Percentiles rank a stretch among this genome's conserved stretches.
Conservation (phyloP, 805 yeast genomes). For the Saccharomyces eubayanus region DNA sequence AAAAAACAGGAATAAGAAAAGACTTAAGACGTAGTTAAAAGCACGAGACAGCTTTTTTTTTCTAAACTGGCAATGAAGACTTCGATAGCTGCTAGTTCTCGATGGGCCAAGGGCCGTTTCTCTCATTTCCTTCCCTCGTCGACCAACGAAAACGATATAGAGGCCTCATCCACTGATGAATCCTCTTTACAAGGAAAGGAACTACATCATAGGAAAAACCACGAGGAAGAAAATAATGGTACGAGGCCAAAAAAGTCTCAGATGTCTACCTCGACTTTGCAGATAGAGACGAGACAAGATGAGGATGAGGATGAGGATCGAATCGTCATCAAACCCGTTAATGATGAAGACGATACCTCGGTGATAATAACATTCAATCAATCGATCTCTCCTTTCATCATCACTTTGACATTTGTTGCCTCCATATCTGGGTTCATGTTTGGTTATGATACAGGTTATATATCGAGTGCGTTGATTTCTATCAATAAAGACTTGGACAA, state of each 20-base stretch:
- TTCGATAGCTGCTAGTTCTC: neutral
- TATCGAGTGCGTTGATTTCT: conserved; percentile 84
- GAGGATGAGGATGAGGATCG: conserved; percentile 10
- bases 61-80: neutral
- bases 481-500: conserved; percentile 68
- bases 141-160: neutral
- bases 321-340: conserved; percentile 30
- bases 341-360: conserved; percentile 44
- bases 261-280: neutral
- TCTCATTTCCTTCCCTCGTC: neutral
- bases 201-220: neutral
- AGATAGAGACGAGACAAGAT: neutral
- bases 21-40: neutral
- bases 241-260: neutral
- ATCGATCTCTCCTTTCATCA: conserved; percentile 54
- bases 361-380: conserved; percentile 42
- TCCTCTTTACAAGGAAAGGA: neutral
- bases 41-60: neutral
- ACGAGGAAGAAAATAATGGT: neutral
- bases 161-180: neutral
- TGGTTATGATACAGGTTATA: conserved; percentile 96
- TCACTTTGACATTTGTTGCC: conserved; percentile 62
- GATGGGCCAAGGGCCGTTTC: neutral
- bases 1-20: neutral
- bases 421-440: conserved; percentile 94